Evolutionary conservation across 768 basidiomycete species (phyloP).

Genomic region (Lepiota subincarnata): DNA sequence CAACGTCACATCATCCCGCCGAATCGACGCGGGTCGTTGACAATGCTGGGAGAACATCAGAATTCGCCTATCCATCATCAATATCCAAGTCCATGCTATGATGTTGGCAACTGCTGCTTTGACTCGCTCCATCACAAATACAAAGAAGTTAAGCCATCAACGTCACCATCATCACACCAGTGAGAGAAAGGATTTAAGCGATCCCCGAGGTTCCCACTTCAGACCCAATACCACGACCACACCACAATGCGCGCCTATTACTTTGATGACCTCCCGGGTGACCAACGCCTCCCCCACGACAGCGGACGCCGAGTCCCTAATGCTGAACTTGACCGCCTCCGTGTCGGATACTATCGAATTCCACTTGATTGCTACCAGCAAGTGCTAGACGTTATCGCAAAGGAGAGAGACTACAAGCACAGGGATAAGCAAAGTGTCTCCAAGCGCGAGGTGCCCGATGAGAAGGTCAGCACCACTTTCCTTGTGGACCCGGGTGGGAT

Average conservation of each 20-base stretch:
- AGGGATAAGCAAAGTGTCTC: conserved; percentile 75
- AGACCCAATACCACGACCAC: neutral
- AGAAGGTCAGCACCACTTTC: neutral
- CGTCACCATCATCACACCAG: too few relatives aligned
- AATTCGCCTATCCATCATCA: too few relatives aligned
- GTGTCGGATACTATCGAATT: conserved; percentile 64
- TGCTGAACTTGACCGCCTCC: conserved; percentile 48
- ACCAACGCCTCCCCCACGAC: conserved; percentile 80
- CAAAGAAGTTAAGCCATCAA: too few relatives aligned
- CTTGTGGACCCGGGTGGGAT: conserved; percentile 16
- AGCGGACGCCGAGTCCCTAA: conserved; percentile 48
- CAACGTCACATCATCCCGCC: too few relatives aligned
- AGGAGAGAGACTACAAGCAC: conserved; percentile 74
- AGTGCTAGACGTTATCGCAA: conserved; percentile 57
- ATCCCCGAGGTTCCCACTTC: too few relatives aligned
- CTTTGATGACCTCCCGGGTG: conserved; percentile 65
- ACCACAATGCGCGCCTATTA: conserved; percentile 66
- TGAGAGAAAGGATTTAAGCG: too few relatives aligned
- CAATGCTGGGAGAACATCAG: too few relatives aligned
- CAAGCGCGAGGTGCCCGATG: conserved; percentile 23
- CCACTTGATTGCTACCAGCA: conserved; percentile 56
- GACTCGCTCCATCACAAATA: too few relatives aligned
- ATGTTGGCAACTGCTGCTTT: too few relatives aligned
- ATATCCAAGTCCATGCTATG: too few relatives aligned
- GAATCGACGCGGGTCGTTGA: too few relatives aligned